Percentiles rank a stretch among this genome's conserved stretches.
Conservation (phyloP, 257 asterid species). For the Verbascum thapsus region DNA sequence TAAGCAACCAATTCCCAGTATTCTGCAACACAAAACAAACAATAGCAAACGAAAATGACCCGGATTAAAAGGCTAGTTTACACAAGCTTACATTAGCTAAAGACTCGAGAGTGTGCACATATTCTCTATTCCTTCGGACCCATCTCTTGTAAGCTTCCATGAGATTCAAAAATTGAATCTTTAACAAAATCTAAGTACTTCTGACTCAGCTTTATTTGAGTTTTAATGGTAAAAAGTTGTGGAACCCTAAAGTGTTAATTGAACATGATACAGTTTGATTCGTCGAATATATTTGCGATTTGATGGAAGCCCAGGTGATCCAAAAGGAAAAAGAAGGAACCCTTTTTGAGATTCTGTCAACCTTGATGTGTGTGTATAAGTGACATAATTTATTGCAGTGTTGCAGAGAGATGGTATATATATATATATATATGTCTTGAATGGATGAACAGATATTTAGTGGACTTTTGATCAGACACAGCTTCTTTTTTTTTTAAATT, state of each 20-base stretch:
- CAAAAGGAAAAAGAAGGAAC: constrained; percentile 14
- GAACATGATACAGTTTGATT: constrained; percentile 20
- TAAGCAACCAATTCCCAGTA: no score
- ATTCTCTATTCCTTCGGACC: constrained; percentile 80
- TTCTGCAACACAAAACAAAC: no score
- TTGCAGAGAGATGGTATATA: no score
- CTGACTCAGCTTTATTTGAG: not conserved
- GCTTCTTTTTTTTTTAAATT: no score
- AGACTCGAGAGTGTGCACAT: constrained; percentile 81
- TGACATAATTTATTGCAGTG: constrained; percentile 27
- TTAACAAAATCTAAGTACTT: constrained; percentile 11
- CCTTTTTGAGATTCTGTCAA: constrained; percentile 26
- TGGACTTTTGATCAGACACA: no score
- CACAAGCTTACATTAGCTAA: constrained; percentile 74
- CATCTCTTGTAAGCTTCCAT: constrained; percentile 97
- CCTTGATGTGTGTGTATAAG: constrained; percentile 26
- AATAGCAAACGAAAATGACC: not conserved
- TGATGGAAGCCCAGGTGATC: constrained; percentile 26
- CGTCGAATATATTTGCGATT: constrained; percentile 17
- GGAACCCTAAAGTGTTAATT: constrained; percentile 42
- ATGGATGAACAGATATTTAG: constrained; percentile 26
- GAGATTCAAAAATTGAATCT: constrained; percentile 30
- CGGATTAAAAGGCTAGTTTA: no score
- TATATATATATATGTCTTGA: no score
- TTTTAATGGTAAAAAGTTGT: not conserved